Conservation (phyloP, 257 asterid species). For the Scutellaria barbata region DNA sequence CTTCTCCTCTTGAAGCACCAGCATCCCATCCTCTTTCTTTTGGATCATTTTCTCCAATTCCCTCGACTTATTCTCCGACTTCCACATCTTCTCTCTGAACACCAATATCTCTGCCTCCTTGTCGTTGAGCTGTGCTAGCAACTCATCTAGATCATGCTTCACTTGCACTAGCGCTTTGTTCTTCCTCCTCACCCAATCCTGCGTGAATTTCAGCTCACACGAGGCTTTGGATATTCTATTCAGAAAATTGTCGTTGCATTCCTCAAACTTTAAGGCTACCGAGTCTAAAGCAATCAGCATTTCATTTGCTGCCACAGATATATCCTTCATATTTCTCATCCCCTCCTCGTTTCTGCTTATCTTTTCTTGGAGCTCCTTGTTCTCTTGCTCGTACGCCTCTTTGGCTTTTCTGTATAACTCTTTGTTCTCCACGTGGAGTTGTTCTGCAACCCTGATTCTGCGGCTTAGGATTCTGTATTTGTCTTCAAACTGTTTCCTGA, state of each 20-base stretch:
- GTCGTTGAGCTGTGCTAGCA: slow-evolving; percentile 60
- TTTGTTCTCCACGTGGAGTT: slow-evolving; percentile 68
- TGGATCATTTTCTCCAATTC: slow-evolving; percentile 68
- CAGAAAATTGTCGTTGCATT: slow-evolving; percentile 57
- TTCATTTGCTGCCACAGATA: slow-evolving; percentile 51
- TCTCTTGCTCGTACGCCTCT: slow-evolving; percentile 46
- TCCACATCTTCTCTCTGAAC: slow-evolving; percentile 71
- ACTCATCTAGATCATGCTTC: slow-evolving; percentile 60
- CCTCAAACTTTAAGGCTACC: slow-evolving; percentile 59
- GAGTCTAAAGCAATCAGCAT: slow-evolving; percentile 54
- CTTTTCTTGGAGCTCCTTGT: slow-evolving; percentile 38
- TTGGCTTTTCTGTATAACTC: slow-evolving; percentile 60
- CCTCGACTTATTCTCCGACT: slow-evolving; percentile 63
- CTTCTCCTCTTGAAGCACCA: slow-evolving; percentile 73
- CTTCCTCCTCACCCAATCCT: slow-evolving; percentile 76
- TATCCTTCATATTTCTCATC: slow-evolving; percentile 49
- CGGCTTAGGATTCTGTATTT: slow-evolving; percentile 66
- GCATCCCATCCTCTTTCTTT: slow-evolving; percentile 70
- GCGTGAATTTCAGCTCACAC: slow-evolving; percentile 74
- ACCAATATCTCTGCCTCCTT: slow-evolving; percentile 73
- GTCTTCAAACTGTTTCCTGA: slow-evolving; percentile 67
- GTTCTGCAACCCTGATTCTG: slow-evolving; percentile 82
- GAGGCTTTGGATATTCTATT: slow-evolving; percentile 76
- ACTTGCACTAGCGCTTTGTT: slow-evolving; percentile 48
- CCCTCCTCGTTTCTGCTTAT: slow-evolving; percentile 11